Base-by-base conservation (phyloP, 805 yeast genomes). In the Brettanomyces custersianus region DNA sequence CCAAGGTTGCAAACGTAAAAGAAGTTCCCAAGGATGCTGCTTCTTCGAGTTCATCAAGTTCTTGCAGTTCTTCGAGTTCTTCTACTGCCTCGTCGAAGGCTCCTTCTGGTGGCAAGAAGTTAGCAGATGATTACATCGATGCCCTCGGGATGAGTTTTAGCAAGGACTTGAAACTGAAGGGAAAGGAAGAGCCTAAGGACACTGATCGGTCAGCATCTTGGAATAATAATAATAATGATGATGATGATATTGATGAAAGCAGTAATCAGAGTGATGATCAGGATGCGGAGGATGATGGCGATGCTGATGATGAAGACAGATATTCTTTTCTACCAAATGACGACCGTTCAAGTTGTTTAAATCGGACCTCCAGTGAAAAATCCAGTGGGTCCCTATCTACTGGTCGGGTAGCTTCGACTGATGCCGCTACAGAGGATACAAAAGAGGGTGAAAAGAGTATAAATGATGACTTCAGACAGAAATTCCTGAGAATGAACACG, bases 361-460 rank as follows among this genome's bases (percentile, higher is more conserved):
- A 26, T 28, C 29, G 20, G 28, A 28, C n/a, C 21, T 39, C 37
- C 13, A 33, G 33, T 11, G 37, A 27, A 22, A 42, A 42, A n/a
- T 48, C 55, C 6, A 38, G 49, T 2, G 54, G 53, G 2, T 45
- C 52, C 1, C 38, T 47, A 11, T 51, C 52, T 2, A 48, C 54
- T 2, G 52, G 48, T 9, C 28, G 20, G 5, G 13, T 33, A 22
- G 23, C 28, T 11, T 20, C 19, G 16, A 18, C 21, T 10, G 33
- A 27, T 21, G 32, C 31, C 36, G 40, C 27, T 4, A 10, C 35
- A 11, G 40, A 37, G 13, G 45, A 42, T 7, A 31, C 22, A 18
- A 30, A 26, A 13, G 44, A 38, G 15, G 30, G 27, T 11, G 31
- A 38, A 19, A 22, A 22, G 10, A 13, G 33, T 16, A 38, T 35